phyloP scores from a whole-genome alignment of 352 stramenopile genomes.

The Peronosclerospora sorghi region DNA sequence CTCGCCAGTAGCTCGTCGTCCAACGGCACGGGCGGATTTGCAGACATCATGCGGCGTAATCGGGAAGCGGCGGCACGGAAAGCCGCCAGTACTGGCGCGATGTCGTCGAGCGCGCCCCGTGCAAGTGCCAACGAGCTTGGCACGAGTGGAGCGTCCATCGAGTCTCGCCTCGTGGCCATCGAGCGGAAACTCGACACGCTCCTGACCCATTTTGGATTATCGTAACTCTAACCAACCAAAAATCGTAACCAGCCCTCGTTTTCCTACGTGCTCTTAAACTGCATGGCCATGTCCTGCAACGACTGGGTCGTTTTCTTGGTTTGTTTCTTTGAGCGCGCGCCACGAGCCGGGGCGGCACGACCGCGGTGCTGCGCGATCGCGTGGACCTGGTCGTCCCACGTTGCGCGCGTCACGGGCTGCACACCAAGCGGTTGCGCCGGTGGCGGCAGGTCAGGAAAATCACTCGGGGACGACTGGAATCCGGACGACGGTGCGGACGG shows the following conservation, averaged over 20 bases:
- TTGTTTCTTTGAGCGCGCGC: conserved; percentile 43
- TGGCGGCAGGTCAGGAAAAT: conserved; percentile 69
- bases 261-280: conserved; percentile 38
- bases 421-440: conserved; percentile 44
- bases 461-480: conserved; percentile 45
- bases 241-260: conserved; percentile 6
- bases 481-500: conserved; percentile 18
- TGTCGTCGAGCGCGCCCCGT: conserved; percentile 38
- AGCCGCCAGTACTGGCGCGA: conserved; percentile 28
- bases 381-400: conserved; percentile 72
- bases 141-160: conserved; percentile 14
- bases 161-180: conserved; percentile 60
- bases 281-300: conserved; percentile 71
- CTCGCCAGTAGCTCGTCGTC: conserved; percentile 1
- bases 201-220: conserved; percentile 72
- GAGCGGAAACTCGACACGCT: conserved; percentile 87
- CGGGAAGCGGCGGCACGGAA: conserved; percentile 68
- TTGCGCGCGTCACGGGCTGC: conserved; percentile 65
- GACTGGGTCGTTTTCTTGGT: conserved; percentile 82
- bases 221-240: conserved; percentile 13
- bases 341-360: conserved; percentile 5
- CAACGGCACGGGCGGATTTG: conserved; percentile 49
- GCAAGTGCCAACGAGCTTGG: conserved; percentile 15
- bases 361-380: conserved; percentile 63
- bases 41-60: conserved; percentile 87